Percentiles rank a stretch among this genome's conserved stretches.
Evolutionary conservation across 2,329 filamentous ascomycete genomes (phyloP).

Genomic region (Xylaria sp.): DNA sequence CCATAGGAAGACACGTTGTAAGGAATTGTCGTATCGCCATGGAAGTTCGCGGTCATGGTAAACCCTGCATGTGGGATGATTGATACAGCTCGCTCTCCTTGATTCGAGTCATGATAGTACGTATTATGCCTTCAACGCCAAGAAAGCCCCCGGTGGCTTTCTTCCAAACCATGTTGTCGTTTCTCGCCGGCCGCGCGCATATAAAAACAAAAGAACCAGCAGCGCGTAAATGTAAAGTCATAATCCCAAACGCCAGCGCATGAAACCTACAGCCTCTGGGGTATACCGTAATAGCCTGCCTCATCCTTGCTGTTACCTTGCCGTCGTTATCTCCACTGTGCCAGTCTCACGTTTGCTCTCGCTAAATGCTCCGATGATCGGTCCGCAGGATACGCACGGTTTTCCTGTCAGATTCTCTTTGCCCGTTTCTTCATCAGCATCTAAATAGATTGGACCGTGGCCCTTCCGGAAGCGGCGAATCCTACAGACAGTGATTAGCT

Average conservation of each 20-base stretch:
- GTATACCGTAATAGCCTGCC: slow-evolving; percentile 8
- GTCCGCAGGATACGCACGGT: slow-evolving; percentile 15
- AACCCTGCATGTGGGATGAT: slow-evolving; percentile 7
- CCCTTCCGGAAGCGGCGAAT: slow-evolving; percentile 33
- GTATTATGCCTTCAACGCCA: slow-evolving; percentile 21
- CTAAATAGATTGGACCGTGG: slow-evolving; percentile 43
- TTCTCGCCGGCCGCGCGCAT: slow-evolving; percentile 29
- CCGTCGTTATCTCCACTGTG: slow-evolving; percentile 32
- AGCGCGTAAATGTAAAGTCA: slow-evolving; percentile 36
- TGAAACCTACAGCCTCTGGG: slow-evolving; percentile 6
- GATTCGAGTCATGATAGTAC: slow-evolving; percentile 7
- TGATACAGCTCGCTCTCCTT: slow-evolving; percentile 2
- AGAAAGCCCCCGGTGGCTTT: slow-evolving; percentile 16
- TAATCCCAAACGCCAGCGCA: slow-evolving; percentile 37
- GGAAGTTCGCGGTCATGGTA: background rate
- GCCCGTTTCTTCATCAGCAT: slow-evolving; percentile 35
- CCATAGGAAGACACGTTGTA: background rate
- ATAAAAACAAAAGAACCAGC: slow-evolving; percentile 24
- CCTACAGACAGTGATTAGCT: slow-evolving; percentile 39
- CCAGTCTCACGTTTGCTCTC: slow-evolving; percentile 25
- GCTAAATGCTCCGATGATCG: slow-evolving; percentile 17
- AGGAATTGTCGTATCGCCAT: background rate
- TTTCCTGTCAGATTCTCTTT: slow-evolving; percentile 9
- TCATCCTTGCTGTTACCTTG: slow-evolving; percentile 21
- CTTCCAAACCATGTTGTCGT: slow-evolving; percentile 15